Percentiles rank a stretch among this genome's conserved stretches.
These are phyloP conservation scores for Botrytis fabae DNA, from an alignment of 2,329 filamentous ascomycete species.

Conservation along the genomic window DNA sequence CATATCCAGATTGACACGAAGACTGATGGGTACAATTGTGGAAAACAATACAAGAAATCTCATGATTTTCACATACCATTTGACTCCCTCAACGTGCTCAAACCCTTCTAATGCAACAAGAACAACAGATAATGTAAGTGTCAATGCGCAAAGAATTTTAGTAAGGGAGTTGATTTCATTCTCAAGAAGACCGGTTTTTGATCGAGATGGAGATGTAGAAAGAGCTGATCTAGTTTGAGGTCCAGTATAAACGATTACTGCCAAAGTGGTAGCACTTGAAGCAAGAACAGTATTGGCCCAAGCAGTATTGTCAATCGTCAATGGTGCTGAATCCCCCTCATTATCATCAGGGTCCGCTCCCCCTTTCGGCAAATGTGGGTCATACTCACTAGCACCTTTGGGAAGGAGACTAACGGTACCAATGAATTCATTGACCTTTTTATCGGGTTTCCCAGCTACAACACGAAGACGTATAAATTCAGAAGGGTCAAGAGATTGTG, in stretches of 20 bases:
- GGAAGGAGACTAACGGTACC: slow-evolving; percentile 80
- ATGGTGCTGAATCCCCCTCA: slow-evolving; percentile 61
- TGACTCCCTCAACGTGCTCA: slow-evolving; percentile 60
- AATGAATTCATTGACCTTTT: slow-evolving; percentile 90
- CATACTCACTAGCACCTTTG: slow-evolving; percentile 51
- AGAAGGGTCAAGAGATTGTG: slow-evolving; percentile 71
- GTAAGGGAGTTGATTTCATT: slow-evolving; percentile 96
- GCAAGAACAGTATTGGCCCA: slow-evolving; percentile 98
- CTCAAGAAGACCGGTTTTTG: slow-evolving; percentile 90
- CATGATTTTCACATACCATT: slow-evolving; percentile 97
- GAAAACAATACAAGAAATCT: slow-evolving; percentile 97
- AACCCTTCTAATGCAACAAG: slow-evolving; percentile 88
- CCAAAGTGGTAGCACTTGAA: slow-evolving; percentile 84
- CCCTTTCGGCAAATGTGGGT: slow-evolving; percentile 43
- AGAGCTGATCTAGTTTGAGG: slow-evolving; percentile 90
- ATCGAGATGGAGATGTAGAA: slow-evolving; percentile 87
- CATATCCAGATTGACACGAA: slow-evolving; percentile 95
- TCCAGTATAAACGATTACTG: slow-evolving; percentile 91
- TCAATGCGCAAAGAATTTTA: slow-evolving; percentile 91
- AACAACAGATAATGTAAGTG: slow-evolving; percentile 79
- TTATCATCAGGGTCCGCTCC: slow-evolving; percentile 32
- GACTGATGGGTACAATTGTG: slow-evolving; percentile 96
- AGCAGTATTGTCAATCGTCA: slow-evolving; percentile 95
- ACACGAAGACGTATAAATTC: slow-evolving; percentile 72
- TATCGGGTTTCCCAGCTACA: slow-evolving; percentile 86